Evolutionary conservation across 192 early-diverging fungal species (phyloP), one percentile per base, ranked within the genome.

Genomic region (Kappamyces sp.): DNA sequence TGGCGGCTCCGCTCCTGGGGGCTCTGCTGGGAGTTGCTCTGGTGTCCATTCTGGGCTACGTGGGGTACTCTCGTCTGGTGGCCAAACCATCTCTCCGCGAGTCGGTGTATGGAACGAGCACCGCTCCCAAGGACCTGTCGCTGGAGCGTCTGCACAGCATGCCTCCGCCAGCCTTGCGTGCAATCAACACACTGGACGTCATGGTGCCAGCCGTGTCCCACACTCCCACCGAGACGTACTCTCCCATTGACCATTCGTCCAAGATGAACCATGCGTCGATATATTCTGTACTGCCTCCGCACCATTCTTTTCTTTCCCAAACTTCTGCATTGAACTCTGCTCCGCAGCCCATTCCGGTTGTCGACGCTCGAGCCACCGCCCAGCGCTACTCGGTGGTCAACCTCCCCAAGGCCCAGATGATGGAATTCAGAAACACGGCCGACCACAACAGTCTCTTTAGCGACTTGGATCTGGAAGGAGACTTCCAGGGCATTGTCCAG

Each of bases 51-150:
- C 22, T 22, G 22, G 22, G 22, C 22, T 22, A 22, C 22, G 22
- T 22, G 22, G 22, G 22, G 22, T 22, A 22, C 22, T 22, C 22
- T 22, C 22, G 22, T 22, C 22, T 22, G 22, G 43, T n/a, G 43
- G 22, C 43, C 43, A 45, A 45, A n/a, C 43, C 43, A 45, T 45
- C 22, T 45, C 43, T 0, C 43, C 43, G 22, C 12, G 22, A 45
- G 43, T 12, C 43, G 22, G 12, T 45, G 43, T n/a, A 45, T n/a
- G 43, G 22, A 22, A 45, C 9, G 14, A 49, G 14, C 35, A 11
- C 14, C 9, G 49, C 49, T 7, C 49, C 49, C 35, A 49, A 11
- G 9, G 49, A 49, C 35, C 2, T 49, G 8, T 49, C 49, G 35
- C 6, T 49, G 14, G 8, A 49, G 35, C 6, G 49, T 7, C 9